Evolutionary conservation across 805 yeast species (phyloP), one percentile per base, ranked within the genome.

Genomic region (Wickerhamomyces ciferrii): DNA sequence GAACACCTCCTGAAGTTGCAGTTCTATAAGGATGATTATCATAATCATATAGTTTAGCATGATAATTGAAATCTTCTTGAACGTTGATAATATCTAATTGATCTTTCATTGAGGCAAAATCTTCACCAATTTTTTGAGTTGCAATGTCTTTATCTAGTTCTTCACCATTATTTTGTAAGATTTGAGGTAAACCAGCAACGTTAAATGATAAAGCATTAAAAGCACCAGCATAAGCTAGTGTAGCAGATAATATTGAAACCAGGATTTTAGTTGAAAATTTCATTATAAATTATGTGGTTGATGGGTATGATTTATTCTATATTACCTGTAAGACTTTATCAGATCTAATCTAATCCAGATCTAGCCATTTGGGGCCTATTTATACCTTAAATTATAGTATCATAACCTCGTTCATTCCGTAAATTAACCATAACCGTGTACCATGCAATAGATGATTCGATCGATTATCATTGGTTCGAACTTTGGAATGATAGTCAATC

Each of bases 51-150:
- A 47, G 39, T 0, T 42, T 43, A 15, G 45, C 43, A 21, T 47
- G 49, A 42, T 47, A 47, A 40, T 47, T 47, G 49, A 47, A 47
- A 43, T 47, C 49, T 27, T 47, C 49, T 27, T 47, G 47, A 17
- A 47, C 47, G 23, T 47, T 46, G 31, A 47, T 47, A 2, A 47
- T 34, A 21, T 43, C 49, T n/a, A 47, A 39, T 1, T 38, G 18
- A 13, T 34, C 43, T 20, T 36, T 24, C 21, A 37, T 8, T 6
- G 39, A 10, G 5, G 44, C 31, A 25, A 47, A 43, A 13, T 21
- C 36, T 29, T 43, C 29, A 9, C 49, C 49, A 37, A 47, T 47
- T 27, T 36, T 8, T 31, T 43, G 34, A 7, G 49, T 47, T 13
- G 49, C 43, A 5, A 40, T 35, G 27, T 46, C 41, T 36, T 47